Evolutionary conservation across 768 basidiomycete species (phyloP).

Genomic region (Phylloporus sp.): DNA sequence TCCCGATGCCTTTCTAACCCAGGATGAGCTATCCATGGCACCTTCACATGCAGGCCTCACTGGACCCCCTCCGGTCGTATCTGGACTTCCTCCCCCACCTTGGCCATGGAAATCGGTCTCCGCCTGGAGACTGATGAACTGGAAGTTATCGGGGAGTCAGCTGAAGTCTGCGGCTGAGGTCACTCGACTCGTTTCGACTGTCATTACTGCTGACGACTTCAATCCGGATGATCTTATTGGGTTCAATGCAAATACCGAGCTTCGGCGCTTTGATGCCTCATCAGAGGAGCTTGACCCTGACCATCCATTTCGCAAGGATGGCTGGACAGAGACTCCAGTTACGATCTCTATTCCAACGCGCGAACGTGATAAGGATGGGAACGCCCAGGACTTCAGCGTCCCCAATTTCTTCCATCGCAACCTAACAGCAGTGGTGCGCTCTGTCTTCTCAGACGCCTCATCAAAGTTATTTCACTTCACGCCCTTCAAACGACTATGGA

Average conservation of each 20-base stretch:
- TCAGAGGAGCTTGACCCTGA: neutral
- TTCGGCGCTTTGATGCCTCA: conserved; percentile 8
- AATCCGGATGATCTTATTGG: conserved; percentile 8
- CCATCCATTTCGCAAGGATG: neutral
- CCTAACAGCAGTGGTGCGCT: conserved; percentile 13
- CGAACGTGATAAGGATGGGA: conserved; percentile 2
- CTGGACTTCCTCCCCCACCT: neutral
- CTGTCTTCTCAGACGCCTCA: conserved; percentile 2
- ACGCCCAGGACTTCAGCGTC: conserved; percentile 30
- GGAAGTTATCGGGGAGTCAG: conserved; percentile 8
- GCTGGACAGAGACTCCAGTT: conserved; percentile 15
- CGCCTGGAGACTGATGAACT: conserved; percentile 11
- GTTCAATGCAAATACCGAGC: conserved; percentile 11
- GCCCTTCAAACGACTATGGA: conserved; percentile 24
- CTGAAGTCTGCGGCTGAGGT: conserved; percentile 8
- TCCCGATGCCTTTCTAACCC: neutral
- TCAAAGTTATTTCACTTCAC: conserved; percentile 22
- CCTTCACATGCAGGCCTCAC: too few species aligned
- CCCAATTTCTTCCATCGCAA: conserved; percentile 18
- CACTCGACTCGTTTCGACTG: neutral
- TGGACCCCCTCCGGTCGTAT: neutral
- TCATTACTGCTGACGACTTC: conserved; percentile 7
- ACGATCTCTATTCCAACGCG: conserved; percentile 31
- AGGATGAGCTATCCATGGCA: neutral
- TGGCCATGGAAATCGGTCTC: conserved; percentile 15